Percentiles rank a stretch among this genome's conserved stretches.
Evolutionary conservation across 192 early-diverging fungal genomes (phyloP).

Genomic region (Coemansia aciculifera): DNA sequence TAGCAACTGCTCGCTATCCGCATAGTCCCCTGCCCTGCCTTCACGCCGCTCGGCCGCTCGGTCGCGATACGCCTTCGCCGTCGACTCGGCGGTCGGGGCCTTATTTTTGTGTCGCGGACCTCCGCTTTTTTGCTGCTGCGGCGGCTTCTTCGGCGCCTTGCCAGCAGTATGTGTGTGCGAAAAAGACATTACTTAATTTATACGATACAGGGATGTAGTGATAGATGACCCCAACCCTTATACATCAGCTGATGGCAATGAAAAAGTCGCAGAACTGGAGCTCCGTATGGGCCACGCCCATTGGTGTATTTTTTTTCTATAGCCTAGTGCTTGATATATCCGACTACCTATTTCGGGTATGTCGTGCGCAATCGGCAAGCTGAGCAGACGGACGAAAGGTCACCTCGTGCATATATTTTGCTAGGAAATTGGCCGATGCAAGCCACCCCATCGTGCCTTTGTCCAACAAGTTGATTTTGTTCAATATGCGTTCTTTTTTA

Average conservation of each 20-base stretch:
- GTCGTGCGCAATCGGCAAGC: not conserved
- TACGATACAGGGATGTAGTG: not conserved
- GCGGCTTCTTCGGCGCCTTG: not conserved
- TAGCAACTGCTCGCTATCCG: not conserved
- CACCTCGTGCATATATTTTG: not conserved
- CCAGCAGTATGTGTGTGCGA: not conserved
- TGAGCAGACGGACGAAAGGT: not conserved
- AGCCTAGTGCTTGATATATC: not conserved
- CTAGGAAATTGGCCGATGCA: conserved; percentile 6
- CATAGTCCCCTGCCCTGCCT: conserved; percentile 28
- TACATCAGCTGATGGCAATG: not conserved
- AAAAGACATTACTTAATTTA: not conserved
- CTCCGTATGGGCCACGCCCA: not conserved
- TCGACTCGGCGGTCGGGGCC: not conserved
- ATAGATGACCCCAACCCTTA: not conserved
- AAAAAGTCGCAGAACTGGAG: not conserved
- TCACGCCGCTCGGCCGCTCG: conserved; percentile 87
- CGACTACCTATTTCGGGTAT: not conserved
- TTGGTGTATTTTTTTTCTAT: not conserved
- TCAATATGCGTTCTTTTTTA: not conserved
- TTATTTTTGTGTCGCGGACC: conserved; percentile 6
- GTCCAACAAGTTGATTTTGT: not conserved
- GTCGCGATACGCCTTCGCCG: conserved; percentile 69
- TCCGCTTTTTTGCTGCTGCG: conserved; percentile 5
- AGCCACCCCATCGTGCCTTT: not conserved